Evolutionary conservation across 345 rosid genomes (phyloP), one percentile per base, ranked within the genome.

Genomic region (Arabidopsis arenosa): DNA sequence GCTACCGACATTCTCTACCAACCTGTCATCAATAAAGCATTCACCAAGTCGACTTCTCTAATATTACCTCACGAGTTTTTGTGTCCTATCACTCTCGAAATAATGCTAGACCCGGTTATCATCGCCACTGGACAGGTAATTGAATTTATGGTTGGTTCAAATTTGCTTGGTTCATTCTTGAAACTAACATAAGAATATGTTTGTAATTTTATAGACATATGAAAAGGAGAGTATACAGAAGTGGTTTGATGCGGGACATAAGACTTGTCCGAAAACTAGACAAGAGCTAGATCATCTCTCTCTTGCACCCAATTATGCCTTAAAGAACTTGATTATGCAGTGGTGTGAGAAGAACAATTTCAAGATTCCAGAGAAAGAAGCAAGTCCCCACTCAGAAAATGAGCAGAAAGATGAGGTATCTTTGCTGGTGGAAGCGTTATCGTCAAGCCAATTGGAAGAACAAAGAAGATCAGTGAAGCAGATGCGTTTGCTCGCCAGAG

Each of bases 71-170:
- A 85, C 30, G 98, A 90, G 72, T 93, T 90, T 75, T 83, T 87
- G 57, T 89, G 94, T 68, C 96, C 96, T 5, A 90, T 93, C 67
- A 86, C 96, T 0, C 89, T 90, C 4, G 93, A 90, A 64, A 84
- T 93, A 26, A 93, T 93, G 91, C 80, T 65, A 5, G 93, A 93
- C 53, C 98, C 98, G 9, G 94, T 93, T 47, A 89, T 89, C 12
- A 78, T 93, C 33, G 87, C 94, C 3, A 81, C 83, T 61, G 96
- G 98, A 70, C 96, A 89, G 98, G 98, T 92, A 32, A 9, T 33
- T 62, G 53, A 48, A 7, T 2, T 54, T 0, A 47, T 45, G 58
- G 39, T 36, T 52, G 52, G 7, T 56, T 35, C 62, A 36, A 36
- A 36, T 5, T 65, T 55, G 37, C 33, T 23, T 26, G 30, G 55